A percentile compares a stretch with the other conserved stretches of the same genome.
phyloP scores from a whole-genome alignment of 1,284 basidiomycete genomes.

The Pulchroboletus neoregius region DNA sequence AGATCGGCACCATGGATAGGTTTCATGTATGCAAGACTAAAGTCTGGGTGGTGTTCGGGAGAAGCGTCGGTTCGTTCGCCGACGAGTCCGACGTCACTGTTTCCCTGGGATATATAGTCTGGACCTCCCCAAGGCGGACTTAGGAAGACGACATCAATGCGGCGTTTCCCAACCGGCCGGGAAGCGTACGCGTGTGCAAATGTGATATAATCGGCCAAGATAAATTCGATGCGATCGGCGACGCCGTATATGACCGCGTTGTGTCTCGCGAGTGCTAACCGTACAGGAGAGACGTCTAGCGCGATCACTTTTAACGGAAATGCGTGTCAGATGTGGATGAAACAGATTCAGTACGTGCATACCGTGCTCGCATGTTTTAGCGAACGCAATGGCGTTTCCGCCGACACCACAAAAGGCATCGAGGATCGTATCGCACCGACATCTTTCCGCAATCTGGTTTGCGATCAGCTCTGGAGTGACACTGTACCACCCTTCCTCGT shows the following conservation, averaged over 20 bases:
- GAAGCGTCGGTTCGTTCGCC: slow-evolving; percentile 12
- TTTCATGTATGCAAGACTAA: slow-evolving; percentile 65
- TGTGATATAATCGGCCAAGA: slow-evolving; percentile 81
- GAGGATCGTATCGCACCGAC: slow-evolving; percentile 77
- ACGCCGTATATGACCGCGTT: slow-evolving; percentile 94
- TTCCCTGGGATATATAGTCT: slow-evolving; percentile 51
- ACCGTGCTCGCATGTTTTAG: slow-evolving; percentile 90
- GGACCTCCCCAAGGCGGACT: slow-evolving; percentile 94
- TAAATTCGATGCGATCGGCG: slow-evolving; percentile 89
- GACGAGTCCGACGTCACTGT: slow-evolving; percentile 12
- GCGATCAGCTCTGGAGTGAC: slow-evolving; percentile 94
- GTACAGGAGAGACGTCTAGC: slow-evolving; percentile 80
- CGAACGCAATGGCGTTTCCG: slow-evolving; percentile 97
- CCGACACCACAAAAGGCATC: slow-evolving; percentile 99
- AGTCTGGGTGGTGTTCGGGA: slow-evolving; percentile 47
- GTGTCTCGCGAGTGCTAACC: slow-evolving; percentile 84
- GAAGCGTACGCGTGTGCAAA: slow-evolving; percentile 65
- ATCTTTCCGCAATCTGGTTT: slow-evolving; percentile 86
- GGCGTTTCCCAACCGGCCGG: slow-evolving; percentile 33
- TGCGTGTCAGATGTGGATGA: slow-evolving; percentile 3
- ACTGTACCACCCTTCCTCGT: slow-evolving; percentile 94
- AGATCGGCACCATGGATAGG: slow-evolving; percentile 83
- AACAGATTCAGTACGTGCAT: slow-evolving; percentile 24
- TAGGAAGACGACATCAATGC: slow-evolving; percentile 85
- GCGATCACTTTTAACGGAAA: slow-evolving; percentile 68